Evolutionary conservation across 352 stramenopile species (phyloP).

Genomic region (Pythium chondricola): DNA sequence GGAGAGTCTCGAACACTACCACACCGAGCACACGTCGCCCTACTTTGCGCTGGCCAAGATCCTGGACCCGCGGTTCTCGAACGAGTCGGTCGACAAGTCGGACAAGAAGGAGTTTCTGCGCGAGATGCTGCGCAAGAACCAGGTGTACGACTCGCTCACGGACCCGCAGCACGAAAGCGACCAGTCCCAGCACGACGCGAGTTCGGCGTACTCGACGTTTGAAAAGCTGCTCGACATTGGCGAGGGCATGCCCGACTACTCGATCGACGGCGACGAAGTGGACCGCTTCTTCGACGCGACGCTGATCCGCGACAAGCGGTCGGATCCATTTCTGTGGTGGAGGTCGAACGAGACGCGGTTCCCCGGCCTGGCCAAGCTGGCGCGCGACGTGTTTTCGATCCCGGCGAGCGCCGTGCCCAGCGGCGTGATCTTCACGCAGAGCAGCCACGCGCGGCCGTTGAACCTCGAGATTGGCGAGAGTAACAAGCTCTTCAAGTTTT

Average conservation of each 20-base stretch:
- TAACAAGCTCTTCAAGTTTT: constrained; percentile 75
- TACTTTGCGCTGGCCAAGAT: constrained; percentile 77
- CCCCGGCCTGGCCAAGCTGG: constrained; percentile 59
- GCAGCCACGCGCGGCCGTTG: constrained; percentile 49
- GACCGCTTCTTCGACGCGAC: constrained; percentile 81
- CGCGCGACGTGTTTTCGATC: constrained; percentile 70
- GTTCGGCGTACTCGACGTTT: constrained; percentile 72
- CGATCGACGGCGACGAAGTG: constrained; percentile 71
- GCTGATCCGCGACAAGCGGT: constrained; percentile 73
- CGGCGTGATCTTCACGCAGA: constrained; percentile 63
- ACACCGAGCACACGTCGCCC: constrained; percentile 58
- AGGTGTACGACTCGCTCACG: constrained; percentile 55
- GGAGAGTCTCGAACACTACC: constrained; percentile 55
- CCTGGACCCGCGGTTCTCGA: constrained; percentile 71
- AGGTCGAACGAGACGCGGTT: constrained; percentile 81
- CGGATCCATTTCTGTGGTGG: constrained; percentile 77
- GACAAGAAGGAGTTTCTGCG: constrained; percentile 72
- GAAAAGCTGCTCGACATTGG: constrained; percentile 79
- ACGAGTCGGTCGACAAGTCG: constrained; percentile 70
- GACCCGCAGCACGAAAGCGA: constrained; percentile 51
- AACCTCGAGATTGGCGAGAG: constrained; percentile 53
- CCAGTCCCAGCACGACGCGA: constrained; percentile 47
- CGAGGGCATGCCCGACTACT: constrained; percentile 69
- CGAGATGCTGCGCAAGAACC: constrained; percentile 68
- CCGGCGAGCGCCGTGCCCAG: constrained; percentile 61